Conservation (phyloP, 2,329 filamentous ascomycete species). For the Penicillium sp. region DNA sequence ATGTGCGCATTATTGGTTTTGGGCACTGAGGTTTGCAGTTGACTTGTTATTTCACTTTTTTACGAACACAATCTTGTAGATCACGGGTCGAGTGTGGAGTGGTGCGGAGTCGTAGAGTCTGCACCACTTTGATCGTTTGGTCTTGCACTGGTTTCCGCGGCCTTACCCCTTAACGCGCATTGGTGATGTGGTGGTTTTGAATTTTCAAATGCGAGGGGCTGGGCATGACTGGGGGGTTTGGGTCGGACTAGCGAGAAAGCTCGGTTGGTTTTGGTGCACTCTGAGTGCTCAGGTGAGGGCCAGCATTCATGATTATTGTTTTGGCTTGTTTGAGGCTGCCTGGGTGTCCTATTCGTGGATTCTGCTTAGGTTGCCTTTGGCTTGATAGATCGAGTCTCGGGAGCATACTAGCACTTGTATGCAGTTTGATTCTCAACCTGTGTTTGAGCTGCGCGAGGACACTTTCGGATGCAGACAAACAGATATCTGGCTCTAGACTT, state of each 20-base stretch:
- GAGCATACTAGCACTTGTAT: not conserved
- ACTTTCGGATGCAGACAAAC: not conserved
- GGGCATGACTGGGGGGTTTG: not conserved
- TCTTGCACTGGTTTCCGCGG: not conserved
- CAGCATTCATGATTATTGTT: not conserved
- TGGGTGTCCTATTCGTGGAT: not conserved
- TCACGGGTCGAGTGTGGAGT: slow-evolving; percentile 4
- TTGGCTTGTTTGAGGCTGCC: not conserved
- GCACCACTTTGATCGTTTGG: not conserved
- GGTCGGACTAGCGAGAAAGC: not conserved
- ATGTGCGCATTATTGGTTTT: slow-evolving; percentile 8
- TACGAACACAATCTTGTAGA: slow-evolving; percentile 4
- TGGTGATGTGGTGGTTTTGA: not conserved
- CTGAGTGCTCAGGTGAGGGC: not conserved
- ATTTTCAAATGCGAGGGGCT: not conserved
- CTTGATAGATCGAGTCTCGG: not conserved
- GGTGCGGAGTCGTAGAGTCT: not conserved
- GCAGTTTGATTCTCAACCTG: not conserved
- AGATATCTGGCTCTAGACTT: not conserved
- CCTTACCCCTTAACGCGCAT: not conserved
- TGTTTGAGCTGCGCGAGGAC: not conserved
- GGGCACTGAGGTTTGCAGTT: slow-evolving; percentile 1
- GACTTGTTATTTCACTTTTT: slow-evolving; percentile 1
- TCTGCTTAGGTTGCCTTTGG: not conserved
- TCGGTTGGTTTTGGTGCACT: not conserved